These are phyloP conservation scores for Paraphysoderma sedebokerense DNA, from an alignment of 371 early-diverging fungal genomes.

Conservation along the genomic window DNA sequence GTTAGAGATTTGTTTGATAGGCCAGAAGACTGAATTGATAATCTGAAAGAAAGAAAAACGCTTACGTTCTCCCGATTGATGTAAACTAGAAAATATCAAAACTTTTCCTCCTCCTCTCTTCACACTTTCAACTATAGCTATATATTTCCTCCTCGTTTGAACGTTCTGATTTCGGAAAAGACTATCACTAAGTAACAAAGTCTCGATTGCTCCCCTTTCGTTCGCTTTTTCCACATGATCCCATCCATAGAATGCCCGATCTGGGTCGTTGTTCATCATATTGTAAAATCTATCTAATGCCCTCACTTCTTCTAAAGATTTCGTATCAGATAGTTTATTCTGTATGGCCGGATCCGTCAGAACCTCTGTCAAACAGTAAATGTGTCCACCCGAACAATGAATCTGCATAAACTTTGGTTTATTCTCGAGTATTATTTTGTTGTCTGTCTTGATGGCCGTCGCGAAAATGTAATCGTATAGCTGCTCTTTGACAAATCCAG, in stretches of 20 bases:
- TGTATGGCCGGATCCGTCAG: constrained; percentile 73
- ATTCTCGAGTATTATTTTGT: constrained; percentile 61
- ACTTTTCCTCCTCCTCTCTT: constrained; percentile 61
- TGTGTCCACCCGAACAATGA: constrained; percentile 88
- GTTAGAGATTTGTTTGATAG: background rate
- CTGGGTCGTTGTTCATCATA: constrained; percentile 74
- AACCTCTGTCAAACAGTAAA: constrained; percentile 81
- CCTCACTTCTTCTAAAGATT: constrained; percentile 67
- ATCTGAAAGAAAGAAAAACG: background rate
- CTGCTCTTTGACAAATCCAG: constrained; percentile 86
- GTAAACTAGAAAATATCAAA: constrained; percentile 75
- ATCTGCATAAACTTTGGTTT: constrained; percentile 70
- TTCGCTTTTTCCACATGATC: constrained; percentile 67
- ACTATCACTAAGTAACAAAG: constrained; percentile 74
- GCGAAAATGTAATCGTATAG: constrained; percentile 65
- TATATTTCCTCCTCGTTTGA: constrained; percentile 59
- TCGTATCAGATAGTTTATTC: constrained; percentile 70
- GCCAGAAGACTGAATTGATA: background rate
- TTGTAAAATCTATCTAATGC: constrained; percentile 70
- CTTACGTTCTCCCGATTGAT: constrained; percentile 85
- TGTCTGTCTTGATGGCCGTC: constrained; percentile 65
- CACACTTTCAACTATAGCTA: constrained; percentile 64
- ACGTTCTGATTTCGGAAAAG: constrained; percentile 70
- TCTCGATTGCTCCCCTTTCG: constrained; percentile 67
- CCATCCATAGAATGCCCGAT: constrained; percentile 81